These are phyloP conservation scores for Shiraia bambusicola DNA, from an alignment of 2,329 filamentous ascomycete genomes.

Conservation along the genomic window DNA sequence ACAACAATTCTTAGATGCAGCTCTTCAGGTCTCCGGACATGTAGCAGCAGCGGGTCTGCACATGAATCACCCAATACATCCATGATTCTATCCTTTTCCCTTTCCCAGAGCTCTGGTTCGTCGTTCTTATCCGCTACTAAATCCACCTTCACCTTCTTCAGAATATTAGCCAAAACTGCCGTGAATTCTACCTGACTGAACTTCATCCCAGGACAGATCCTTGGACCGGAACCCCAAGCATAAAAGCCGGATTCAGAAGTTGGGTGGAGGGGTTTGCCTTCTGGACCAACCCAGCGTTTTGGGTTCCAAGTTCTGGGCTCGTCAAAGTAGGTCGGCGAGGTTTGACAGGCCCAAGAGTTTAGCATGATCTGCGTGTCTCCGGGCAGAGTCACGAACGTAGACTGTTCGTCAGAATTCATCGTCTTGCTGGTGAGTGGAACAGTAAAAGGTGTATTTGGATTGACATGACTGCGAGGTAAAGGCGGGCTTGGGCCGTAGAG, in stretches of 20 bases:
- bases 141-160: slow-evolving; percentile 10
- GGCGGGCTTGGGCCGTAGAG: slow-evolving; percentile 18
- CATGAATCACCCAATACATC: slow-evolving; percentile 8
- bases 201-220: slow-evolving; percentile 56
- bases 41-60: slow-evolving; percentile 15
- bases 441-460: neutral
- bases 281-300: slow-evolving; percentile 35
- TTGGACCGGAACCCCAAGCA: slow-evolving; percentile 53
- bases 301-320: slow-evolving; percentile 33
- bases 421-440: neutral
- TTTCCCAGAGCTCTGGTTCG: neutral
- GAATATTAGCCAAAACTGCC: slow-evolving; percentile 43
- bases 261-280: neutral
- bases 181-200: slow-evolving; percentile 60
- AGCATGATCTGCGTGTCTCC: slow-evolving; percentile 16
- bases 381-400: slow-evolving; percentile 10
- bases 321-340: slow-evolving; percentile 26
- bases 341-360: slow-evolving; percentile 30
- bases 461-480: neutral
- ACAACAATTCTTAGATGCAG: slow-evolving; percentile 1
- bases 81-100: slow-evolving; percentile 7
- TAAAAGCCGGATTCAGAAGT: slow-evolving; percentile 34
- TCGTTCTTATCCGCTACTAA: neutral
- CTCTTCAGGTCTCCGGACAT: slow-evolving; percentile 10
- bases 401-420: no score